Percentiles rank a stretch among this genome's conserved stretches.
phyloP scores from a whole-genome alignment of 306 rosid species.

The Urtica urens region DNA sequence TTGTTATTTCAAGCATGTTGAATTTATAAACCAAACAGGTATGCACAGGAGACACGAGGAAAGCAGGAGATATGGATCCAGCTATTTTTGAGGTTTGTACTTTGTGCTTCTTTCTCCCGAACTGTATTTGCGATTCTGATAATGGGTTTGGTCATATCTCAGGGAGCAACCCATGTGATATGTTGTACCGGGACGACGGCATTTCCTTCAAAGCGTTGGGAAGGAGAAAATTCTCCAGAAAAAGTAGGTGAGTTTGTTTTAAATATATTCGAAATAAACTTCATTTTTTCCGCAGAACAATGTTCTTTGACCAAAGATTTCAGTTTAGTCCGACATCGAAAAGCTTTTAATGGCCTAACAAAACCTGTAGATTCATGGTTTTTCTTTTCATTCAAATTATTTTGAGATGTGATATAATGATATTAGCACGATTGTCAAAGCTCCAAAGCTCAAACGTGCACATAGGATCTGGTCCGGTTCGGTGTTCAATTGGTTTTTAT shows the following conservation, averaged over 20 bases:
- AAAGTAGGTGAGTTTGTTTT: constrained; percentile 58
- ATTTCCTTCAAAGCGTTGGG: constrained; percentile 92
- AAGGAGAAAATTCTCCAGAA: constrained; percentile 79
- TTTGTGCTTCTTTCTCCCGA: background rate
- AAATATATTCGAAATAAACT: too few species aligned
- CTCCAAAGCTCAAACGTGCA: too few species aligned
- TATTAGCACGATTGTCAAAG: too few species aligned
- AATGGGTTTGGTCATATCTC: constrained; percentile 13
- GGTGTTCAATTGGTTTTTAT: background rate
- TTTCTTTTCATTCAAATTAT: background rate
- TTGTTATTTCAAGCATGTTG: constrained; percentile 4
- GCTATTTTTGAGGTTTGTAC: constrained; percentile 63
- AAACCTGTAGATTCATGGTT: too few species aligned
- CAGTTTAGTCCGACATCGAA: too few species aligned
- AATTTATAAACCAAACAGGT: constrained; percentile 43
- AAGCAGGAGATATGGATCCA: constrained; percentile 55
- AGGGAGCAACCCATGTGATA: constrained; percentile 96
- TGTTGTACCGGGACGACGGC: constrained; percentile 97
- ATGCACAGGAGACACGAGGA: constrained; percentile 71
- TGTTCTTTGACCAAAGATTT: too few species aligned
- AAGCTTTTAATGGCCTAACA: too few species aligned
- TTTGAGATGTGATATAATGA: too few species aligned
- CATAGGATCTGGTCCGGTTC: too few species aligned
- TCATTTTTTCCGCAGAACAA: too few species aligned
- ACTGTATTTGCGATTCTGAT: background rate